Evolutionary conservation across 1,284 basidiomycete species (phyloP), one percentile per base, ranked within the genome.

Genomic region (Anthracocystis walkeri): DNA sequence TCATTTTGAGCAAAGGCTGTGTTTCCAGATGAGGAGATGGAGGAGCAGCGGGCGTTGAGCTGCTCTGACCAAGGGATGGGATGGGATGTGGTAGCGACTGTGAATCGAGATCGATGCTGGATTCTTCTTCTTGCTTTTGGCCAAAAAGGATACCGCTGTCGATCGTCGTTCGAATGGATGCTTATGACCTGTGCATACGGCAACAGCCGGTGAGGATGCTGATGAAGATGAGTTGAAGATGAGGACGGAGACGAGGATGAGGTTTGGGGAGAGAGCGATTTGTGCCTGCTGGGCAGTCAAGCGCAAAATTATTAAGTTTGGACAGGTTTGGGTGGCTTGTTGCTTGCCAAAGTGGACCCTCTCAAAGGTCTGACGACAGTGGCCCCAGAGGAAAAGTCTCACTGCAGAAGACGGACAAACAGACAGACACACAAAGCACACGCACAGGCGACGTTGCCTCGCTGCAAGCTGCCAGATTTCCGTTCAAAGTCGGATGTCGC

Each of bases 11-110:
- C 18, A 42, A 25, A 29, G n/a, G 33, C 12, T 21, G 27, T 23
- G 46, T 56, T 38, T 69, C 69, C 63, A 63, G 27, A 50, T n/a
- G 42, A 55, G 64, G 69, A 59, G 38, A 46, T 55, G 33, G 38
- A 51, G 33, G 29, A 62, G 64, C 58, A 58, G 63, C 51, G 16
- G 23, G 21, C 21, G 52, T 7, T 20, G 23, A 38, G 42, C 53
- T 61, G 62, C 67, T 60, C 45, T 40, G 46, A 18, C 29, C 16
- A 16, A 51, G n/a, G 6, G 31, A 18, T 21, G 25, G 57, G 25
- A 42, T 25, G 20, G 51, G 25, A 18, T 11, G 40, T 0, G 29
- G 5, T 41, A 7, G 29, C 35, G 35, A 29, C 23, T n/a, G 12
- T 33, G 18, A 21, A 31, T 27, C 23, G 20, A 33, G 54, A 42